Conservation (phyloP, 305 asterid genomes). For the Plantago lanceolata region DNA sequence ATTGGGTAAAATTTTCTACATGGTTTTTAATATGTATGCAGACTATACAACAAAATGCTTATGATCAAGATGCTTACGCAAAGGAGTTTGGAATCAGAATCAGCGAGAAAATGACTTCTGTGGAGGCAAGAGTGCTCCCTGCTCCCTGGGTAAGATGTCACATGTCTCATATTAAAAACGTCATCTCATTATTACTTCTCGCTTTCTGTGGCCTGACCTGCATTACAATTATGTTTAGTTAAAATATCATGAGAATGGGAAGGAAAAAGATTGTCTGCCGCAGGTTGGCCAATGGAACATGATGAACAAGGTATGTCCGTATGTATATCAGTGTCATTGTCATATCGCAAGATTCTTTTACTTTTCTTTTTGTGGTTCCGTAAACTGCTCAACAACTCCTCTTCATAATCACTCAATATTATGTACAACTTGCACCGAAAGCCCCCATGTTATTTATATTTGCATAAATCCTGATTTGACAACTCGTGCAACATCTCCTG, state of each 20-base stretch:
- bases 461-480: no score
- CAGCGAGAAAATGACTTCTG: constrained; percentile 71
- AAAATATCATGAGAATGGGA: constrained; percentile 88
- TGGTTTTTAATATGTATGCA: constrained; percentile 29
- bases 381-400: neutral
- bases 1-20: constrained; percentile 8
- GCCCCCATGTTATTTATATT: no score
- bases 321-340: constrained; percentile 4
- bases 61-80: constrained; percentile 89
- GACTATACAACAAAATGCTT: constrained; percentile 85
- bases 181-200: no score
- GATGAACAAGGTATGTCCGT: constrained; percentile 91
- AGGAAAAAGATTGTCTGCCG: constrained; percentile 91
- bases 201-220: constrained; percentile 13
- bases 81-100: constrained; percentile 88
- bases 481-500: no score
- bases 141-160: constrained; percentile 90
- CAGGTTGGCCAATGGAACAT: constrained; percentile 99
- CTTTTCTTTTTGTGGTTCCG: neutral
- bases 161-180: neutral
- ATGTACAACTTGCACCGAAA: no score
- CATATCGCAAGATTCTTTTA: constrained; percentile 12
- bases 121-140: constrained; percentile 95
- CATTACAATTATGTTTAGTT: constrained; percentile 41
- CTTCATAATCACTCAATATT: no score